phyloP scores from a whole-genome alignment of 208 protist species.

The Acanthamoeba lenticulata region DNA sequence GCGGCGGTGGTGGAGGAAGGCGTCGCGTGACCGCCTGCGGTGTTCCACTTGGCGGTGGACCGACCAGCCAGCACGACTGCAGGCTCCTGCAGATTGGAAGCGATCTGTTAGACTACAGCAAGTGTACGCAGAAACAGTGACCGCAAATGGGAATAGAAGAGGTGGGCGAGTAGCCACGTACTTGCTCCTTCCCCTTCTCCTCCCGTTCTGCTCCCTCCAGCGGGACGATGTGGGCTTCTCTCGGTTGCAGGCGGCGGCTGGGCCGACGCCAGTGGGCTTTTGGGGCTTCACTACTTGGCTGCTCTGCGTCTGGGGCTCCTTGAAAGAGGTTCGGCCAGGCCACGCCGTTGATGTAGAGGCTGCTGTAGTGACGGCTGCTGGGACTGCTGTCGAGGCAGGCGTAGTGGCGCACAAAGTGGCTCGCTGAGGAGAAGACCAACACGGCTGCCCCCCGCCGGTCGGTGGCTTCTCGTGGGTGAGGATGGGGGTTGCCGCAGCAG shows the following conservation, averaged over 20 bases:
- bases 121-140: neutral
- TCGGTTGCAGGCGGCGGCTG: neutral
- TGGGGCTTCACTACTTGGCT: neutral
- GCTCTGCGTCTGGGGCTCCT: neutral
- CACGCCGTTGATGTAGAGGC: neutral
- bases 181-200: neutral
- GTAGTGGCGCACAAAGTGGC: neutral
- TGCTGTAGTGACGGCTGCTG: neutral
- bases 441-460: neutral
- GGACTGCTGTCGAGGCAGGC: neutral
- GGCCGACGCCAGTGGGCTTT: neutral
- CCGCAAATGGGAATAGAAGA: neutral
- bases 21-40: too few species aligned
- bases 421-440: neutral
- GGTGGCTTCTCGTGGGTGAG: neutral
- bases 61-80: too few species aligned
- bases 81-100: too few species aligned
- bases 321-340: neutral
- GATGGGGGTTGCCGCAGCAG: too few species aligned
- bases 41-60: too few species aligned
- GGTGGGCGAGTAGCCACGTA: neutral
- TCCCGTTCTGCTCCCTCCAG: neutral
- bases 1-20: too few species aligned
- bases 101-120: too few species aligned
- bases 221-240: neutral